Conservation (phyloP, 805 yeast genomes). For the Komagataella pastoris region DNA sequence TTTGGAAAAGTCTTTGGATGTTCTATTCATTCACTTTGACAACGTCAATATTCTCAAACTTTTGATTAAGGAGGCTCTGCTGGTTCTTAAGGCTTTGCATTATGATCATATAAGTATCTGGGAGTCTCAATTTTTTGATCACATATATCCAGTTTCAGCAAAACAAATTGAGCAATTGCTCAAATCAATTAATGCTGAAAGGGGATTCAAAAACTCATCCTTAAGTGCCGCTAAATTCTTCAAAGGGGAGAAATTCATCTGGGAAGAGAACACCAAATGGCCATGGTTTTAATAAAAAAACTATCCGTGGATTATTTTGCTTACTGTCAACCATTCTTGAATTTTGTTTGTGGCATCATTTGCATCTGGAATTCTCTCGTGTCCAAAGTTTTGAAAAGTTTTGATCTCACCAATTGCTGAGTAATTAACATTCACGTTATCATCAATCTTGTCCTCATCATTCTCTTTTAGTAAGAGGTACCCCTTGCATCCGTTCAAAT, state of each 20-base stretch:
- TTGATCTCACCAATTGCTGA: slow-evolving; percentile 4
- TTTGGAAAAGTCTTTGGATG: background rate
- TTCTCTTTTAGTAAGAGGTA: slow-evolving; percentile 4
- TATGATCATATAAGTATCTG: background rate
- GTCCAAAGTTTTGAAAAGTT: slow-evolving; percentile 9
- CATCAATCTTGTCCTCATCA: slow-evolving; percentile 1
- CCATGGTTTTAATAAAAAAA: background rate
- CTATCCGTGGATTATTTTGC: slow-evolving; percentile 8
- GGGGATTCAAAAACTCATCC: background rate
- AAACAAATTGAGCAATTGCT: background rate
- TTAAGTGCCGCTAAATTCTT: background rate
- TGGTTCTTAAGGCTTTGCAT: background rate
- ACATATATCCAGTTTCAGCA: background rate
- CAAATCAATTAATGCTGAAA: background rate
- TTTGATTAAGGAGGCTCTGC: background rate
- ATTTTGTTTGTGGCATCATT: slow-evolving; percentile 9
- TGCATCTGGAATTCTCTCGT: slow-evolving; percentile 8
- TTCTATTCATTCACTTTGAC: background rate
- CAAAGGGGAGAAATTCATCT: background rate
- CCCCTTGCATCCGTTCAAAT: slow-evolving; percentile 1
- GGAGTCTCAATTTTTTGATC: background rate
- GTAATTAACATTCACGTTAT: slow-evolving; percentile 4
- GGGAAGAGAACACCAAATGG: background rate
- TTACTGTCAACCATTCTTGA: slow-evolving; percentile 9
- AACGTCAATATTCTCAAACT: background rate